Conservation (phyloP, 129 eudicot genomes). For the Dittrichia graveolens region DNA sequence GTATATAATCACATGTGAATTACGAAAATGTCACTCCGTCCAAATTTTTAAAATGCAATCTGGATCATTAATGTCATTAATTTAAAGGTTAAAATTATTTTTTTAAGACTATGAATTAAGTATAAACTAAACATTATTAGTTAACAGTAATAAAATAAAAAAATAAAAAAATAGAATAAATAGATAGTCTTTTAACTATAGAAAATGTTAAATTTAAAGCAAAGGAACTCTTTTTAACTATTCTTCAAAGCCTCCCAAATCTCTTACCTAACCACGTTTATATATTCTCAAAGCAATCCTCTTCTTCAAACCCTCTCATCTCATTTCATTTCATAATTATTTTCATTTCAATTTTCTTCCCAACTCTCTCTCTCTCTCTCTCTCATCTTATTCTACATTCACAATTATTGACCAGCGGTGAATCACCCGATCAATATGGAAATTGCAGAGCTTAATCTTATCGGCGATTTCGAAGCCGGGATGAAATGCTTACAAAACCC, state of each 20-base stretch:
- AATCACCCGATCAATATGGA: slow-evolving; percentile 44
- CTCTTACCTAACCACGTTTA: slow-evolving; percentile 35
- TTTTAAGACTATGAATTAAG: too few relatives aligned
- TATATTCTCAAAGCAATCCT: slow-evolving; percentile 27
- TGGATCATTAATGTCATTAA: too few relatives aligned
- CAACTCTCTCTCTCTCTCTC: slow-evolving; percentile 3
- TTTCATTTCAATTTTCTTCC: slow-evolving; percentile 7
- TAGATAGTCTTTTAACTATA: not conserved
- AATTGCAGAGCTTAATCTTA: slow-evolving; percentile 56
- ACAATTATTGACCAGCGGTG: not conserved
- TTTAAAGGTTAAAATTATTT: too few relatives aligned
- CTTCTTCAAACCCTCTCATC: slow-evolving; percentile 36
- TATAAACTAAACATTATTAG: too few relatives aligned
- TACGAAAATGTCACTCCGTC: too few relatives aligned
- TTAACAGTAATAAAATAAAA: not conserved
- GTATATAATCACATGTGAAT: too few relatives aligned
- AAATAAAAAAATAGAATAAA: not conserved
- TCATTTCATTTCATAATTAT: not conserved
- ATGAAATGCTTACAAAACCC: slow-evolving; percentile 71
- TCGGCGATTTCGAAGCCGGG: slow-evolving; percentile 69
- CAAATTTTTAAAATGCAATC: too few relatives aligned
- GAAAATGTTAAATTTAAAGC: not conserved
- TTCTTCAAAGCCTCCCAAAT: slow-evolving; percentile 21
- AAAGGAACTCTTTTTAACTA: slow-evolving; percentile 12
- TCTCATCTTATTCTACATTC: not conserved